Evolutionary conservation across 352 stramenopile species (phyloP).

Genomic region (Phytophthora citrophthora): DNA sequence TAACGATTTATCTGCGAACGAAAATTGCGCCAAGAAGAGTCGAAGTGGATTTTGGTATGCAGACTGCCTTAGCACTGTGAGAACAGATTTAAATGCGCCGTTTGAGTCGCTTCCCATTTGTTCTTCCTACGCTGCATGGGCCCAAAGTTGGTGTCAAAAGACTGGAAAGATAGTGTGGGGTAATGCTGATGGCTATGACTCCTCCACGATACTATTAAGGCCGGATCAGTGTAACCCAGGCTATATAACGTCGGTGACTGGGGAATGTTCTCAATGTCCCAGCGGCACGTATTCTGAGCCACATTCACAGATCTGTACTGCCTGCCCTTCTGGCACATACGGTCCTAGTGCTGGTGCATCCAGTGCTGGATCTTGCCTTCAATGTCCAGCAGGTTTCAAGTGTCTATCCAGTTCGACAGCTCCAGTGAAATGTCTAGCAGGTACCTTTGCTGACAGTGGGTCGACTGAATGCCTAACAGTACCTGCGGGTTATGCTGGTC

Average conservation of each 20-base stretch:
- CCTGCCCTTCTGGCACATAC: constrained; percentile 56
- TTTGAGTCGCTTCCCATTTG: constrained; percentile 56
- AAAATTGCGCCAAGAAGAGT: constrained; percentile 55
- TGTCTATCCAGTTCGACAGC: constrained; percentile 32
- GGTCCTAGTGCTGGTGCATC: constrained; percentile 37
- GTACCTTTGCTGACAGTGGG: constrained; percentile 43
- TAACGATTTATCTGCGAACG: constrained; percentile 50
- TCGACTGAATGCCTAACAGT: constrained; percentile 42
- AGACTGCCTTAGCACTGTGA: constrained; percentile 43
- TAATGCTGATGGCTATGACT: constrained; percentile 57
- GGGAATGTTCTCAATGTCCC: constrained; percentile 44
- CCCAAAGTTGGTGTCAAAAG: constrained; percentile 53
- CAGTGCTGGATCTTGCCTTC: constrained; percentile 36
- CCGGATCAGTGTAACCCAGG: constrained; percentile 47
- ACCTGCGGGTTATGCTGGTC: constrained; percentile 47
- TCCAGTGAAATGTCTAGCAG: constrained; percentile 38
- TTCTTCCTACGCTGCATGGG: constrained; percentile 50
- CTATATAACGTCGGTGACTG: constrained; percentile 15
- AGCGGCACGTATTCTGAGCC: constrained; percentile 46
- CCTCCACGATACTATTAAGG: constrained; percentile 51
- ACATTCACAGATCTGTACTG: constrained; percentile 36
- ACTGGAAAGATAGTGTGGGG: constrained; percentile 60
- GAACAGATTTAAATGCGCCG: constrained; percentile 60
- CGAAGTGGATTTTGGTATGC: constrained; percentile 66
- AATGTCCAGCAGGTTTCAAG: constrained; percentile 52